Evolutionary conservation across 2,329 filamentous ascomycete genomes (phyloP), one percentile per base, ranked within the genome.

Genomic region (Neonectria coccinea): DNA sequence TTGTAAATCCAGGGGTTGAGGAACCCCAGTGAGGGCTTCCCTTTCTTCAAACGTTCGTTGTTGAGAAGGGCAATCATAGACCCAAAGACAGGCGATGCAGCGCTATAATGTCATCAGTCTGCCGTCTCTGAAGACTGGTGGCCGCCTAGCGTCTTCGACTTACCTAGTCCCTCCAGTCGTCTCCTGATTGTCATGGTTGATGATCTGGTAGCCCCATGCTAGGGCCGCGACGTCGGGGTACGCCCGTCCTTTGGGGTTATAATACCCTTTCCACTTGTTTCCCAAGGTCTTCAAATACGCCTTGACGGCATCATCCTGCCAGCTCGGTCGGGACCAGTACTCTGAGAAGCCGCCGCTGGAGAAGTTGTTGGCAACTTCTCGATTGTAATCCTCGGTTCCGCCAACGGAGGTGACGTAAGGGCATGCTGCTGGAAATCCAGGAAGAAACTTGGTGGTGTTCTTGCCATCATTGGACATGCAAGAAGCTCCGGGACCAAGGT

Each of bases 371-470:
- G 84, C 84, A 39, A 73, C 75, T 72, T 90, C 89, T 1, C 88
- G 88, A 9, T 68, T 82, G 66, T 68, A 76, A 1, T 64, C 81
- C 66, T 81, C 79, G 0, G 89, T 91, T 1, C 84, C 88, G 1
- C 89, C 89, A 2, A 91, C 87, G 0, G 85, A 75, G 0, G 89
- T 91, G 55, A 91, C 83, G 65, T 86, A 91, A 0, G 89, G 89
- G 70, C 89, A 84, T 1, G 76, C 71, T 2, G 77, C 78, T 1
- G 79, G 79, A 42, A 79, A 80, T 4, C 41, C 53, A 8, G 79
- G 78, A 2, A 78, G 70, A 39, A 81, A 81, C 14, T 74, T 76
- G 9, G 73, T 73, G 4, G 59, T 72, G 11, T 76, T 74, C 22
- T 73, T 73, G 2, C 79, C 78, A 57, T 79, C 75, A 47, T 81